A percentile compares a stretch with the other conserved stretches of the same genome.
phyloP scores from a whole-genome alignment of 495 filamentous ascomycete species.

The Lasiosphaeriaceae sp. region DNA sequence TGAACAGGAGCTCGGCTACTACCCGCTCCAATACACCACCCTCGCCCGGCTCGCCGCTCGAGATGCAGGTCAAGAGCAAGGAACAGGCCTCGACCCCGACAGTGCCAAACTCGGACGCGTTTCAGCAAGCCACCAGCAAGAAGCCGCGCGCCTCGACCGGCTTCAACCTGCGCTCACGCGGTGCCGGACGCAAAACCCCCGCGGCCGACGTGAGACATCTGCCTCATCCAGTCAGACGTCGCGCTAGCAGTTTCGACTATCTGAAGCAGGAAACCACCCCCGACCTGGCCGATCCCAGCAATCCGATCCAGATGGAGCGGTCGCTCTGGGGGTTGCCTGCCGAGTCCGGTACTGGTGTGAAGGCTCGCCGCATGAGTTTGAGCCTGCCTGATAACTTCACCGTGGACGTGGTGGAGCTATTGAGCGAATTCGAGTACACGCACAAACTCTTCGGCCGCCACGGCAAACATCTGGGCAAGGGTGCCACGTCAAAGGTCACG shows the following conservation, averaged over 20 bases:
- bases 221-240: constrained; percentile 18
- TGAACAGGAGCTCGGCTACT: constrained; percentile 41
- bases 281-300: constrained; percentile 8
- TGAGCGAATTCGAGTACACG: constrained; percentile 55
- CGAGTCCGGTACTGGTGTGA: constrained; percentile 59
- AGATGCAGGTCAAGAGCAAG: constrained; percentile 28
- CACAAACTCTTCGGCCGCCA: constrained; percentile 56
- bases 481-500: constrained; percentile 68
- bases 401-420: constrained; percentile 58
- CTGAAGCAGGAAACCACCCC: constrained; percentile 17
- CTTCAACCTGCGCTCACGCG: constrained; percentile 38
- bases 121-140: constrained; percentile 32
- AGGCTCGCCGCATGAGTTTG: constrained; percentile 59
- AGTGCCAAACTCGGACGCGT: constrained; percentile 37
- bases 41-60: constrained; percentile 43
- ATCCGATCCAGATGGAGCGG: constrained; percentile 27
- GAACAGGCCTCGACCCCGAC: constrained; percentile 28
- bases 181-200: constrained; percentile 16
- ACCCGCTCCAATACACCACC: constrained; percentile 53
- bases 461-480: constrained; percentile 64
- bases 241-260: constrained; percentile 36
- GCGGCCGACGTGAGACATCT: constrained; percentile 7
- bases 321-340: constrained; percentile 51
- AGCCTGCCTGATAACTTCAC: constrained; percentile 61
- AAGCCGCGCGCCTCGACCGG: constrained; percentile 49